A percentile compares a stretch with the other conserved stretches of the same genome.
phyloP scores from a whole-genome alignment of 2,329 filamentous ascomycete species.

The Cyanodermella asteris region DNA sequence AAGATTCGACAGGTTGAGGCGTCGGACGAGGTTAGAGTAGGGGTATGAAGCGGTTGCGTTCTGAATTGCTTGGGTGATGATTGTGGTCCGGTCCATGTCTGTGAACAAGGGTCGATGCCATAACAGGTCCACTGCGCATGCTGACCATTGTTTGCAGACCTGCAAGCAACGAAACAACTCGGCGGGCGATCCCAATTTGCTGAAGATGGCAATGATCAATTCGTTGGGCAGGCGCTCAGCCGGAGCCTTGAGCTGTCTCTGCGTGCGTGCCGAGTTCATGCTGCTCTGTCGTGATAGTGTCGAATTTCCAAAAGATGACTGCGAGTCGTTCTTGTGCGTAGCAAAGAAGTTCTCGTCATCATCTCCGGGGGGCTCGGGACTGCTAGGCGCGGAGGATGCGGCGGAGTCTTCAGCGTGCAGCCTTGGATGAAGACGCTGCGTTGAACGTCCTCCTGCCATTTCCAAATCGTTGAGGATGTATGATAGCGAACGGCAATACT shows the following conservation, averaged over 20 bases:
- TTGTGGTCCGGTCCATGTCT: conserved; percentile 60
- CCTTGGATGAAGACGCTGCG: too few species aligned
- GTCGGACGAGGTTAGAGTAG: conserved; percentile 77
- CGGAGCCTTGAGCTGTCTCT: conserved; percentile 49
- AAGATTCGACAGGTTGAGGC: conserved; percentile 70
- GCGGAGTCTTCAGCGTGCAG: too few species aligned
- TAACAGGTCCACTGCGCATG: conserved; percentile 75
- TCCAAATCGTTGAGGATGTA: too few species aligned
- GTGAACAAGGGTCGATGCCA: conserved; percentile 90
- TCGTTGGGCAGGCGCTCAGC: conserved; percentile 77
- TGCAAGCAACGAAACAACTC: conserved; percentile 80
- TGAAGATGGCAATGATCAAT: conserved; percentile 81
- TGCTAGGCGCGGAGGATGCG: conserved; percentile 22
- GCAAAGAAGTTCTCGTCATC: conserved; percentile 89
- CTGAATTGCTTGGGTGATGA: conserved; percentile 58
- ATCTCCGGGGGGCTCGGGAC: conserved; percentile 39
- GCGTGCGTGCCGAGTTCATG: conserved; percentile 11
- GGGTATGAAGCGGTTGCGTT: conserved; percentile 58
- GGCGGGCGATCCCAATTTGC: conserved; percentile 50
- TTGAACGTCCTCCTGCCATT: too few species aligned
- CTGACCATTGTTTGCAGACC: conserved; percentile 83
- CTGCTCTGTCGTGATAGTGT: conserved; percentile 54
- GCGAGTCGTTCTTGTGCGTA: conserved; percentile 63
- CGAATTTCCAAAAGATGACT: conserved; percentile 70
- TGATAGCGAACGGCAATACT: too few species aligned